These are phyloP conservation scores for Talaromyces sp. DNA, from an alignment of 2,329 filamentous ascomycete species.

Conservation along the genomic window DNA sequence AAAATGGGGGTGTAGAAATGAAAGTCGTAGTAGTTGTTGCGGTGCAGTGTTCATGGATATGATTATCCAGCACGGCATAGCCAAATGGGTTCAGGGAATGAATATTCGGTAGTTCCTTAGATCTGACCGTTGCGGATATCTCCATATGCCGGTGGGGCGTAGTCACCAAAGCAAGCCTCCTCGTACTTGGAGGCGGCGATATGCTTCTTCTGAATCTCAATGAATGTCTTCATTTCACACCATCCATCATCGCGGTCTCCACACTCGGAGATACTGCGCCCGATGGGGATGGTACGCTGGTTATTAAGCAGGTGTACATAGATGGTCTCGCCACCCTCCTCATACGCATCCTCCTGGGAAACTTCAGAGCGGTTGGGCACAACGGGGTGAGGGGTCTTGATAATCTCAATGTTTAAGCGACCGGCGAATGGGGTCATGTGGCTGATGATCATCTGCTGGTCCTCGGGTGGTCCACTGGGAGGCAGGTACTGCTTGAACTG, in stretches of 20 bases:
- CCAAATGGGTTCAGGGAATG: too few relatives aligned
- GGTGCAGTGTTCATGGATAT: too few relatives aligned
- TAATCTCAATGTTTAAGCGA: conserved; percentile 4
- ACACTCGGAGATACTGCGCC: conserved; percentile 2
- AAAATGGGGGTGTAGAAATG: too few relatives aligned
- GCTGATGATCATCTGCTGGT: background rate
- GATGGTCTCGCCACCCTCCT: background rate
- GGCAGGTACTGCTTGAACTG: conserved; percentile 2
- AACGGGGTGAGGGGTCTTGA: background rate
- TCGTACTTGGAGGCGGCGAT: background rate
- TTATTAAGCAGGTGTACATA: conserved; percentile 4
- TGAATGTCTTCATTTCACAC: conserved; percentile 2
- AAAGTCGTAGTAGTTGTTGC: too few relatives aligned
- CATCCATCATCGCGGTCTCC: conserved; percentile 3
- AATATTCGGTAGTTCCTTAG: too few relatives aligned
- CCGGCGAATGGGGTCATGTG: conserved; percentile 1
- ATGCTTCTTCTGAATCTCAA: conserved; percentile 1
- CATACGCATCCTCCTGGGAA: background rate
- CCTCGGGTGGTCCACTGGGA: background rate
- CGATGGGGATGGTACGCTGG: conserved; percentile 2
- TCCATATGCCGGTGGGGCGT: background rate
- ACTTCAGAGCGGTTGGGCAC: background rate
- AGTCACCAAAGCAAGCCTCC: conserved; percentile 5
- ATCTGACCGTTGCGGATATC: background rate
- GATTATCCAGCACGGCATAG: too few relatives aligned